These are phyloP conservation scores for Boletus mariae DNA, from an alignment of 1,284 basidiomycete species.

Conservation along the genomic window DNA sequence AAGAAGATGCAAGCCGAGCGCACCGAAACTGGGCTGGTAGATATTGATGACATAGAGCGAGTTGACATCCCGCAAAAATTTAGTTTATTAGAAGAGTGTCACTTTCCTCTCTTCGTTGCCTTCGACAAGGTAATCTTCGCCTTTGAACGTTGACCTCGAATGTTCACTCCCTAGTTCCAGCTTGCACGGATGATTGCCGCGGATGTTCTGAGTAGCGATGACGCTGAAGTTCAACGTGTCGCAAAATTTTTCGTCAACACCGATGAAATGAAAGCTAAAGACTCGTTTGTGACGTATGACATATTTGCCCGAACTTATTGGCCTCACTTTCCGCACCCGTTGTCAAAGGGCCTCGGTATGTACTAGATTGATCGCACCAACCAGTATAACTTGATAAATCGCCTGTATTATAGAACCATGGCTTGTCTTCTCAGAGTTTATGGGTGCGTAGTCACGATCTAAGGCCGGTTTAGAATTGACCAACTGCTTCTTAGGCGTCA, in stretches of 20 bases:
- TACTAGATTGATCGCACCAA: neutral
- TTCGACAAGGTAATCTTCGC: conserved; percentile 51
- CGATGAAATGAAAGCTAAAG: conserved; percentile 17
- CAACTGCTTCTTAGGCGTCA: conserved; percentile 46
- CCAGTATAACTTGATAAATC: neutral
- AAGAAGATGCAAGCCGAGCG: conserved; percentile 23
- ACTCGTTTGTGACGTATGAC: conserved; percentile 44
- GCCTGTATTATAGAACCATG: conserved; percentile 45
- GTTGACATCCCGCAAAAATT: conserved; percentile 53
- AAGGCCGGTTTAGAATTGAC: neutral
- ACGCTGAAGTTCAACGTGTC: conserved; percentile 4
- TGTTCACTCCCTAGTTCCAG: conserved; percentile 8
- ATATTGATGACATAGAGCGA: conserved; percentile 47
- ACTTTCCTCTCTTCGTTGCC: conserved; percentile 72
- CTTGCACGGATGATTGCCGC: conserved; percentile 18
- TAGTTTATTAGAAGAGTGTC: conserved; percentile 52
- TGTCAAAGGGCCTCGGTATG: conserved; percentile 57
- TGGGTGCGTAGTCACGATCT: conserved; percentile 40
- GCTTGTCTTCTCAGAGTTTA: conserved; percentile 65
- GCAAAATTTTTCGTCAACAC: conserved; percentile 6
- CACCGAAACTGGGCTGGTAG: conserved; percentile 37
- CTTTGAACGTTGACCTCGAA: neutral
- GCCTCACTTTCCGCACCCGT: conserved; percentile 55
- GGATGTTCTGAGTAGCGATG: conserved; percentile 19
- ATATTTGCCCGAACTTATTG: conserved; percentile 57